These are phyloP conservation scores for Mycena capillaripes DNA, from an alignment of 768 basidiomycete genomes.

Conservation along the genomic window DNA sequence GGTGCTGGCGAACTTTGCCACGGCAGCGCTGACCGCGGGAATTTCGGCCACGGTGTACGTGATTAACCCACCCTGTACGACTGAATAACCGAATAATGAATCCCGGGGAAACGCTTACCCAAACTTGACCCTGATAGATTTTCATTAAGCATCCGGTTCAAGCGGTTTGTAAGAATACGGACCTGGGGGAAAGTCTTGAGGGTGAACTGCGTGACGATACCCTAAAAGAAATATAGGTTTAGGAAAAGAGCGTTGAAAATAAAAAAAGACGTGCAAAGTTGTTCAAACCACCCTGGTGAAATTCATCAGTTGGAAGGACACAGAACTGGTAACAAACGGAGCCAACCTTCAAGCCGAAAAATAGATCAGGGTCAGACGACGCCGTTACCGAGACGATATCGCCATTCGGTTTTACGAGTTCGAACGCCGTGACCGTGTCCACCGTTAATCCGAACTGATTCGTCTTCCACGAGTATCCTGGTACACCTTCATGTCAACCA, in stretches of 20 bases:
- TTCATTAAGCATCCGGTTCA: neutral
- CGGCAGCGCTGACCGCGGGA: constrained; percentile 50
- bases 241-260: neutral
- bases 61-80: constrained; percentile 64
- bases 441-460: constrained; percentile 72
- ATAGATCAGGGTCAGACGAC: constrained; percentile 52
- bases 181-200: constrained; percentile 66
- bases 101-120: constrained; percentile 54
- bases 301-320: too few relatives aligned
- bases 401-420: constrained; percentile 71
- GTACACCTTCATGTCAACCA: neutral
- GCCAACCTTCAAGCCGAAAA: constrained; percentile 57
- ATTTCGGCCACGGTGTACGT: constrained; percentile 42
- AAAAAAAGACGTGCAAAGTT: constrained; percentile 58
- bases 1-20: constrained; percentile 53
- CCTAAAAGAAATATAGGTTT: constrained; percentile 46
- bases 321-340: neutral
- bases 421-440: constrained; percentile 69
- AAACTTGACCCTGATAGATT: constrained; percentile 56
- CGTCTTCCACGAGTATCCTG: constrained; percentile 72
- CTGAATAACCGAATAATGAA: neutral
- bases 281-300: constrained; percentile 68
- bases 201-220: constrained; percentile 72
- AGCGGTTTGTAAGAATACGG: neutral
- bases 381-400: constrained; percentile 53